Evolutionary conservation across 495 filamentous ascomycete genomes (phyloP).

Genomic region (Viridothelium virens): DNA sequence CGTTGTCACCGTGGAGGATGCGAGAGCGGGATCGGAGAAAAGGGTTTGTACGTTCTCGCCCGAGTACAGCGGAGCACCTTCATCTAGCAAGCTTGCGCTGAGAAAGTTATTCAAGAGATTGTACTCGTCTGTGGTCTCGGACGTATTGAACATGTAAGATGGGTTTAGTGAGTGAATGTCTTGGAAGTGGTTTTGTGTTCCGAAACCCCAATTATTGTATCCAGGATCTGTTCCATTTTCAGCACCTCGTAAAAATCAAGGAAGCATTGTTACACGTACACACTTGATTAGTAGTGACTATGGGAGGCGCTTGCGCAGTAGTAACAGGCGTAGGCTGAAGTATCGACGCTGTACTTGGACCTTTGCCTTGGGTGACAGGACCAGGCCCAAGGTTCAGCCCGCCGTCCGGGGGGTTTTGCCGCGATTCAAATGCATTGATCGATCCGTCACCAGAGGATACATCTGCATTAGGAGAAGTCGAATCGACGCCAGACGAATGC

Average conservation of each 20-base stretch:
- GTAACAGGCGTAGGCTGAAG: slow-evolving; percentile 41
- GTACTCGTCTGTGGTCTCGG: slow-evolving; percentile 91
- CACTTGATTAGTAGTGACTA: slow-evolving; percentile 38
- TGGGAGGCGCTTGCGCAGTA: slow-evolving; percentile 31
- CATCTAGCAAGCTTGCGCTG: slow-evolving; percentile 77
- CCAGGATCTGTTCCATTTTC: slow-evolving; percentile 42
- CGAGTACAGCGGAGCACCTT: slow-evolving; percentile 52
- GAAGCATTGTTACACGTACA: neutral
- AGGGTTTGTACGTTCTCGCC: slow-evolving; percentile 53
- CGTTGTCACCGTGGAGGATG: slow-evolving; percentile 18
- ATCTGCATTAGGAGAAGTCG: slow-evolving; percentile 46
- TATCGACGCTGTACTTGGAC: slow-evolving; percentile 30
- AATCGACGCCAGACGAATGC: slow-evolving; percentile 52
- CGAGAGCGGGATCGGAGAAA: slow-evolving; percentile 50
- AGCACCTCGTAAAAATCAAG: neutral
- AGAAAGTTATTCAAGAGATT: slow-evolving; percentile 94
- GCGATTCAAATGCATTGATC: slow-evolving; percentile 18
- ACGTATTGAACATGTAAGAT: slow-evolving; percentile 90
- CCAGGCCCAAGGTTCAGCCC: slow-evolving; percentile 27
- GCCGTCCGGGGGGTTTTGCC: slow-evolving; percentile 23
- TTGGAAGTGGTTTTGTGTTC: slow-evolving; percentile 72
- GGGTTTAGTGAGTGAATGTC: slow-evolving; percentile 92
- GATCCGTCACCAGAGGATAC: slow-evolving; percentile 15
- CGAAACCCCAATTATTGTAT: slow-evolving; percentile 60
- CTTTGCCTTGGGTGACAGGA: slow-evolving; percentile 24